phyloP scores from a whole-genome alignment of 805 yeast species.

The Cyberlindnera misumaiensis region DNA sequence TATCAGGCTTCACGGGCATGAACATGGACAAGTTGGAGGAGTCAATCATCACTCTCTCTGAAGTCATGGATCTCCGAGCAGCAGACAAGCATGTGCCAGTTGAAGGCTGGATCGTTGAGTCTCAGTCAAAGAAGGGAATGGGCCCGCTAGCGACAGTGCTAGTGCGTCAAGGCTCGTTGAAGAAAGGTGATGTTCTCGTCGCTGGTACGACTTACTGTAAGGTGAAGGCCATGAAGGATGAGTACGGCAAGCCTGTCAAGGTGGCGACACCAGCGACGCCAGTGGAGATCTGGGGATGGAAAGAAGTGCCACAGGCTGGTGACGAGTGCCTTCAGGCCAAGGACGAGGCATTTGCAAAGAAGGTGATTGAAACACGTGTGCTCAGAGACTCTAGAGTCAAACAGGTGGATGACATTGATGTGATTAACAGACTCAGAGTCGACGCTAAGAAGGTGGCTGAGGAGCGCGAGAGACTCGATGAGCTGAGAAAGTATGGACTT shows the following conservation, averaged over 20 bases:
- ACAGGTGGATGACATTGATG: constrained; percentile 60
- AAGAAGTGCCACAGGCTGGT: constrained; percentile 86
- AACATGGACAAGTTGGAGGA: constrained; percentile 90
- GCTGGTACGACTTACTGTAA: constrained; percentile 87
- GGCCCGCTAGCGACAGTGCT: constrained; percentile 85
- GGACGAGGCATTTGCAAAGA: constrained; percentile 67
- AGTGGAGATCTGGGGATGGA: constrained; percentile 92
- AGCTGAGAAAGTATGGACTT: constrained; percentile 56
- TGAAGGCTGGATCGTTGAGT: constrained; percentile 90
- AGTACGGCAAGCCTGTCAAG: constrained; percentile 54
- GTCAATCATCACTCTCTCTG: constrained; percentile 79
- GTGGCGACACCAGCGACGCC: constrained; percentile 83
- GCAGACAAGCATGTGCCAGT: constrained; percentile 37
- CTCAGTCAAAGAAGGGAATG: constrained; percentile 71
- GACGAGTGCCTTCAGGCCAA: constrained; percentile 74
- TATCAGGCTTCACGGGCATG: constrained; percentile 83
- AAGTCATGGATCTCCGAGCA: constrained; percentile 71
- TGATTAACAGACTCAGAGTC: constrained; percentile 60
- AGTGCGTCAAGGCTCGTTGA: constrained; percentile 71
- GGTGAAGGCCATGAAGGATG: constrained; percentile 73
- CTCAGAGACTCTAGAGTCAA: constrained; percentile 51
- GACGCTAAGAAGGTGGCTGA: constrained; percentile 46
- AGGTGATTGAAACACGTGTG: constrained; percentile 59
- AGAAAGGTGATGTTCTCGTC: constrained; percentile 64
- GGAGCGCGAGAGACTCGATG: constrained; percentile 47